Evolutionary conservation across 75 land plant genomes (phyloP).

Genomic region (Sequoia sempervirens): DNA sequence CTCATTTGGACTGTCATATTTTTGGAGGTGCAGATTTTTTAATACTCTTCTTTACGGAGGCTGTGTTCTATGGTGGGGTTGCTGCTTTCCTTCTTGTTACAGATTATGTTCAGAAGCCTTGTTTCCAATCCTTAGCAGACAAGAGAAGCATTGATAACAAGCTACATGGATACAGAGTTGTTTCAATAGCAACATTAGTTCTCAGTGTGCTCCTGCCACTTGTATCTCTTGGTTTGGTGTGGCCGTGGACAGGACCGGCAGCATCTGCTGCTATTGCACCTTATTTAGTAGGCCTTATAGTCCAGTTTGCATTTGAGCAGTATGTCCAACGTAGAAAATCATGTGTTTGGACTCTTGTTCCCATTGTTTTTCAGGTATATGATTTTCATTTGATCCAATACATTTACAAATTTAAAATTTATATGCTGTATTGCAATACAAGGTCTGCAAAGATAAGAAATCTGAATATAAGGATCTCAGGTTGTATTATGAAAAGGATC

Average conservation of each 20-base stretch:
- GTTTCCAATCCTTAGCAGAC: conserved; percentile 15
- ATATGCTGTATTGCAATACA: background rate
- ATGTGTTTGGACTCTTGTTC: conserved; percentile 79
- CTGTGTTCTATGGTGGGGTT: conserved; percentile 82
- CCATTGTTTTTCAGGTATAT: conserved; percentile 83
- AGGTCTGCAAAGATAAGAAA: background rate
- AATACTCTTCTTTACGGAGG: conserved; percentile 95
- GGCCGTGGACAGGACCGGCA: conserved; percentile 99
- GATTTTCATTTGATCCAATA: background rate
- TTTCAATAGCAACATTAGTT: conserved; percentile 62
- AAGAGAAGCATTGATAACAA: conserved; percentile 6
- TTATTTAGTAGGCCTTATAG: conserved; percentile 83
- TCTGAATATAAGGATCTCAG: background rate
- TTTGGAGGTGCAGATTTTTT: conserved; percentile 74
- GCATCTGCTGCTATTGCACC: conserved; percentile 96
- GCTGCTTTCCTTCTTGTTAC: conserved; percentile 64
- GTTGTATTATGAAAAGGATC: background rate
- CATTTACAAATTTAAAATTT: background rate
- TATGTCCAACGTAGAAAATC: conserved; percentile 57
- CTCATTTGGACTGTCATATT: background rate
- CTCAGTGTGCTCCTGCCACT: conserved; percentile 80
- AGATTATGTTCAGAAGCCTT: conserved; percentile 43
- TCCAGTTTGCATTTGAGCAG: conserved; percentile 91
- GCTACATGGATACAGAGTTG: conserved; percentile 43
- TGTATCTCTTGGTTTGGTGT: conserved; percentile 80